Base-by-base conservation (phyloP, 306 rosid species). In the Oemleria cerasiformis region DNA sequence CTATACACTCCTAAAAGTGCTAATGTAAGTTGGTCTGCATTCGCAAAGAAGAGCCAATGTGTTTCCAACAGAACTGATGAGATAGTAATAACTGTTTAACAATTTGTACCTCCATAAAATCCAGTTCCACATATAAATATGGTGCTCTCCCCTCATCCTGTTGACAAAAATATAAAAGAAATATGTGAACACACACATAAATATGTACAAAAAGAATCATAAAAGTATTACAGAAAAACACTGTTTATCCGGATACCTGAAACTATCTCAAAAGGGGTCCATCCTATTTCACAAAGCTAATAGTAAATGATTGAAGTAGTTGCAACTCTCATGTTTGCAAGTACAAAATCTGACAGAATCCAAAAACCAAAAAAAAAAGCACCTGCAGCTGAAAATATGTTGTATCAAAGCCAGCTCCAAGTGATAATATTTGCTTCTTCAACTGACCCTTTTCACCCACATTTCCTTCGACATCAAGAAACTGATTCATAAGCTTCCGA, bases 301-400 rank as follows among this genome's bases (percentile, higher is more conserved):
- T 12, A 55, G 38, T 30, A 55, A 5, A 0, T 19, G 0, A 20
- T 16, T 7, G 21, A 51, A 21, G 63, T 30, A 30, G 39, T 6
- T 30, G 17, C 62, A 58, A 57, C 68, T 41, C 49, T 61, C 41
- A 67, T 50, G 45, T 40, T 64, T 61, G 42, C 65, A 23, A 23
- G 19, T 41, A 68, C 68, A 72, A 70, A 64, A 76, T 41, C 65
- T 11, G 14, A 60, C 59, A 80, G 63, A 76, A 66, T 68, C 71
- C 77, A 73, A 75, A 66, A 72, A 53, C 51, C 3, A 11, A 44
- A 72, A 67, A 67, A 77, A 38, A 47, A 47, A 47, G 73, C 73
- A 88, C 98, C 98, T 95, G 95, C 88, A 95, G 83, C 84, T 91
- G 99, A 77, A 95, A 94, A 81, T 79, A 91, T 23, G 91, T 91